Conservation (phyloP, 2,329 filamentous ascomycete genomes). For the Exserohilum turcica region DNA sequence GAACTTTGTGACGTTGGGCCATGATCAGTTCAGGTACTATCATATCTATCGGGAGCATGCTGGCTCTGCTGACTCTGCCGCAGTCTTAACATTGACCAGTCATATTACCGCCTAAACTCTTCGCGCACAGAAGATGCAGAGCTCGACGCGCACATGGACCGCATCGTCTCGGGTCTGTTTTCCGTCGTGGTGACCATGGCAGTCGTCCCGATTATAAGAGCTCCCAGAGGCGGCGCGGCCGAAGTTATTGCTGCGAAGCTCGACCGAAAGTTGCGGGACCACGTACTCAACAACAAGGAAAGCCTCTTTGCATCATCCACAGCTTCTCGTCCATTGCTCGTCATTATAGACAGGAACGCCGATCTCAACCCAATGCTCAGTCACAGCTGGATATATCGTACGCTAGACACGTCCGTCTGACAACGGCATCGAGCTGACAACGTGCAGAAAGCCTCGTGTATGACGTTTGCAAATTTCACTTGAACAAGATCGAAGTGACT, state of each 20-base stretch:
- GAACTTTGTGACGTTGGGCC: constrained; percentile 4
- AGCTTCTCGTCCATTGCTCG: constrained; percentile 79
- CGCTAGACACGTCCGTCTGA: not conserved
- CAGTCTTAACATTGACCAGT: constrained; percentile 65
- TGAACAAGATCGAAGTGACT: constrained; percentile 94
- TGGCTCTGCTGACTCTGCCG: not conserved
- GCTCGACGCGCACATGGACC: constrained; percentile 83
- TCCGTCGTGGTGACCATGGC: constrained; percentile 99
- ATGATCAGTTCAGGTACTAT: constrained; percentile 3
- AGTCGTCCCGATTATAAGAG: constrained; percentile 94
- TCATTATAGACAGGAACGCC: constrained; percentile 93
- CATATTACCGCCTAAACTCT: constrained; percentile 97
- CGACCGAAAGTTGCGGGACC: constrained; percentile 92
- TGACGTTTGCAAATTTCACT: constrained; percentile 68
- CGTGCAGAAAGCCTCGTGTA: constrained; percentile 8
- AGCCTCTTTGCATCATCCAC: constrained; percentile 86
- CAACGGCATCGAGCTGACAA: not conserved
- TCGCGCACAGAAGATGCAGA: constrained; percentile 87
- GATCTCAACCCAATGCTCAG: constrained; percentile 98
- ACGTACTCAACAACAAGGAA: constrained; percentile 96
- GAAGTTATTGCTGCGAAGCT: constrained; percentile 94
- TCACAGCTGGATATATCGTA: constrained; percentile 74
- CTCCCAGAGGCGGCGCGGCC: constrained; percentile 88
- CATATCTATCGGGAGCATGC: not conserved
- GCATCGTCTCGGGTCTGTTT: constrained; percentile 94